Conservation (phyloP, 495 filamentous ascomycete genomes). For the Podospora comata region DNA sequence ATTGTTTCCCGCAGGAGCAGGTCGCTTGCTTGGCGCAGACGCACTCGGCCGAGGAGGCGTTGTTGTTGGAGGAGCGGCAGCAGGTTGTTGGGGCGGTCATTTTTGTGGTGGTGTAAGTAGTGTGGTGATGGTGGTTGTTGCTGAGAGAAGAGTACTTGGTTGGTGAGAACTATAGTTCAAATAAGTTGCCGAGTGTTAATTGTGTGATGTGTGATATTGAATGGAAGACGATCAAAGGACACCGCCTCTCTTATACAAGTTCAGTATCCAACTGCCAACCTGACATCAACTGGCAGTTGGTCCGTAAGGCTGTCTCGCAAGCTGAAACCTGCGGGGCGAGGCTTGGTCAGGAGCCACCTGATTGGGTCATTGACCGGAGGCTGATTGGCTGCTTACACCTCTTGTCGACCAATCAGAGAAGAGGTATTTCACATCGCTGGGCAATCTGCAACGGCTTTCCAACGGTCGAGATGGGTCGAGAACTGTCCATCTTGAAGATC, state of each 20-base stretch:
- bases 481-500: not conserved
- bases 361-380: conserved; percentile 18
- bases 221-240: not conserved
- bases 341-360: conserved; percentile 10
- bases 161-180: not conserved
- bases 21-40: conserved; percentile 56
- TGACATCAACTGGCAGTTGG: conserved; percentile 14
- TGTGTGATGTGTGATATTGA: not conserved
- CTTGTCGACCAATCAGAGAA: conserved; percentile 20
- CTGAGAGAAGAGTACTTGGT: not conserved
- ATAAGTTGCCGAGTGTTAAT: not conserved
- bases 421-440: conserved; percentile 30
- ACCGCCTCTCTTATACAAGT: conserved; percentile 18
- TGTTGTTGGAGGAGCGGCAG: conserved; percentile 50
- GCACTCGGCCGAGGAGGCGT: conserved; percentile 38
- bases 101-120: conserved; percentile 13
- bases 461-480: not conserved
- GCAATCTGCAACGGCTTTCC: not conserved
- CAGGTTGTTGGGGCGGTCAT: conserved; percentile 32
- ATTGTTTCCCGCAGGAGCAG: conserved; percentile 87
- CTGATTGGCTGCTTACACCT: conserved; percentile 20
- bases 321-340: conserved; percentile 2
- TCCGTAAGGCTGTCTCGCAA: conserved; percentile 16
- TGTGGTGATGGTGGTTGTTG: not conserved
- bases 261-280: not conserved